Evolutionary conservation across 148 eudicot genomes (phyloP), one percentile per base, ranked within the genome.

Genomic region (Limonium bicolor): DNA sequence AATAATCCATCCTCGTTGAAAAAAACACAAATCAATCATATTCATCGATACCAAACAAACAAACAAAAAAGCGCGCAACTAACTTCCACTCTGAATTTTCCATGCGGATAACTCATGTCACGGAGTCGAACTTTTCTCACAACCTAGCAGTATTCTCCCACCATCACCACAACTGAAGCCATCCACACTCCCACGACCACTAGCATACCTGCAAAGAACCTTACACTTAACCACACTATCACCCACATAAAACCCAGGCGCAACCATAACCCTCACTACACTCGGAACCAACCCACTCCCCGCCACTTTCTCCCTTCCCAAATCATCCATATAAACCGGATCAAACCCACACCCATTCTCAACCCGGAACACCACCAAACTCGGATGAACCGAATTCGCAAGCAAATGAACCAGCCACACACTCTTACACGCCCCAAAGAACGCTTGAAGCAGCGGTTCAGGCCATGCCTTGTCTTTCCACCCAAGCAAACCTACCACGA

Each of bases 221-320:
- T 90, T 85, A 55, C 99, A 90, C 82, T 90, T 90, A 42, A 90
- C 75, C 62, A 90, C 94, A 71, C 65, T 90, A 26, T 80, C 82
- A 25, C 69, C 71, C 1, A 90, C 85, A 71, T 85, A 90, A 33
- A 90, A 90, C 63, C 99, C 99, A 0, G 99, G 99, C 28, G 77
- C 58, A 1, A 85, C 94, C 99, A 85, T 90, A 58, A 90, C 69
- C 67, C 94, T 58, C 26, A 90, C 86, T 62, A 44, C 24, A 3
- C 58, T 41, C 0, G 94, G 86, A 4, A 77, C 71, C 61, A 80
- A 49, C 36, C 55, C 5, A 7, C 36, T 32, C 7, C 39, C 14
- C 1, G 36, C 59, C 4, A 72, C 85, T 64, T 64, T 67, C 24
- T 73, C 99, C 3, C 72, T 82, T 0, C 82, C 79, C 80, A 73